Evolutionary conservation across 164 flowering plant species (phyloP).

Genomic region (Dillenia suffruticosa): DNA sequence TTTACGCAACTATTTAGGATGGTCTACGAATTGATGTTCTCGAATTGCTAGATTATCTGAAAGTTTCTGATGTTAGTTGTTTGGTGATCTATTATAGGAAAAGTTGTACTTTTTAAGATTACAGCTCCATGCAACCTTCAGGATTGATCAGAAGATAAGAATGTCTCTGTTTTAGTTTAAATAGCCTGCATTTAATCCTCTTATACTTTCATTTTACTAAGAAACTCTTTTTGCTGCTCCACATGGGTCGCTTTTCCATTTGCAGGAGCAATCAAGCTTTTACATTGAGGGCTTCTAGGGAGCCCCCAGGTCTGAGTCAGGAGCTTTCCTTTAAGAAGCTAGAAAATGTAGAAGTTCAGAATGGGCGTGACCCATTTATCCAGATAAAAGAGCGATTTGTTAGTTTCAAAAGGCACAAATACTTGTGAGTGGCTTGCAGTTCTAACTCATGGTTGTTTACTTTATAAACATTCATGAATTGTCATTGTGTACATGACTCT

Average conservation of each 20-base stretch:
- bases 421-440: conserved; percentile 51
- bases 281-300: conserved; percentile 40
- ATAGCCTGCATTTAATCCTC: not conserved
- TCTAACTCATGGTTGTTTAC: not conserved
- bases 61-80: conserved; percentile 19
- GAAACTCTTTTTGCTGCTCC: not conserved
- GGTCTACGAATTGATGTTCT: not conserved
- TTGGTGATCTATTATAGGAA: conserved; percentile 34
- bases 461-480: not conserved
- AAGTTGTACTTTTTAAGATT: conserved; percentile 26
- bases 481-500: conserved; percentile 9
- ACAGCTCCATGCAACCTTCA: conserved; percentile 25
- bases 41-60: not conserved
- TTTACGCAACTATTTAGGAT: not conserved
- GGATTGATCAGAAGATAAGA: conserved; percentile 34
- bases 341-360: conserved; percentile 23
- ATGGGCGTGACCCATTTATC: conserved; percentile 35
- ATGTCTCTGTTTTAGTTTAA: conserved; percentile 14
- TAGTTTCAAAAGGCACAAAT: conserved; percentile 64
- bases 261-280: conserved; percentile 32
- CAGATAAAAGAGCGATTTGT: conserved; percentile 67
- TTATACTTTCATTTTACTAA: not conserved
- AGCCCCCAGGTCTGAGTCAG: conserved; percentile 32
- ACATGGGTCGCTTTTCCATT: conserved; percentile 9
- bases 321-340: conserved; percentile 22